Base-by-base conservation (phyloP, 179 eudicot species). In the Silene coronaria region DNA sequence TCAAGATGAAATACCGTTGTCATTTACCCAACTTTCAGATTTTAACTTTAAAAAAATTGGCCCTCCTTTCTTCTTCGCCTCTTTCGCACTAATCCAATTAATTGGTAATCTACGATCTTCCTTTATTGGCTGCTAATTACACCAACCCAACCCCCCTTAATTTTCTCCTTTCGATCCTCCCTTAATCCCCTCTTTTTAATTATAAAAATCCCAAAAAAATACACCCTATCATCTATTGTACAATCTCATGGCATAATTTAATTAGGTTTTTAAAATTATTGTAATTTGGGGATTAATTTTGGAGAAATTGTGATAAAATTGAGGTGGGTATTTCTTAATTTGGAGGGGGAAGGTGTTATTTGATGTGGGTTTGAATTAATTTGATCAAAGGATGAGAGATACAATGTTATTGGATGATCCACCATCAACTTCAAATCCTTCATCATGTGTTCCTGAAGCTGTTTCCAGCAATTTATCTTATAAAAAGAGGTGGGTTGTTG, bases 371-470 rank as follows among this genome's bases (percentile, higher is more conserved):
- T 17, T 59, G 53, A 34, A 28, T 63, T 22, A 68, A 23, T 45
- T 67, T 48, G 57, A 46, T 70, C 2, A 19, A 28, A 67, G 71
- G 70, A 82, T 85, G 84, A 80, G 80, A 81, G 87, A 82, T 83
- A 77, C 84, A 78, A 82, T 85, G 87, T 82, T 85, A 82, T 78
- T 82, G 59, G 85, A 82, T 74, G 87, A 85, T 76, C 80, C 82
- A 13, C 81, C 85, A 36, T 80, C 87, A 2, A 77, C 86, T 23
- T 84, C 86, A 5, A 82, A 69, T 66, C 79, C 87, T 48, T 73
- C 73, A 38, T 74, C 71, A 6, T 77, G 64, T 48, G 17, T 66
- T 61, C 55, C 75, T 48, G 76, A 58, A 34, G 45, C 76, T 10
- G 53, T 24, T 63, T 53, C 78, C 4, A 24, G 13, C 55, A 68